phyloP scores from a whole-genome alignment of 352 stramenopile species.

The Phytophthora megakarya region DNA sequence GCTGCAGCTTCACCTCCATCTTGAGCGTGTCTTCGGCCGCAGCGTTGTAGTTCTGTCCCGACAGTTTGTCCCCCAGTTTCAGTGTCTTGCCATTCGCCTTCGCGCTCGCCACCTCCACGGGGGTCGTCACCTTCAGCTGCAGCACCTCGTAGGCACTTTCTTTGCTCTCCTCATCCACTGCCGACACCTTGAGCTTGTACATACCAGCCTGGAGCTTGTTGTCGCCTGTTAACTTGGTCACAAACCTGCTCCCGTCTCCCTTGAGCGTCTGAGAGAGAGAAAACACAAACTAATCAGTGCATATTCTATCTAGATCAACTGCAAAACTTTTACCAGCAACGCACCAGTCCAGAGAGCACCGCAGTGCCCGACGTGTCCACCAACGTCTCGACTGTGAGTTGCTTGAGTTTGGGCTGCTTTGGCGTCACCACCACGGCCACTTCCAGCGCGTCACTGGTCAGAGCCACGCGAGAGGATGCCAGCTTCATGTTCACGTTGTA shows the following conservation, averaged over 20 bases:
- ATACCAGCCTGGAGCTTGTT: slow-evolving; percentile 61
- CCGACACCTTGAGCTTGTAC: slow-evolving; percentile 85
- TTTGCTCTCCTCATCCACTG: slow-evolving; percentile 45
- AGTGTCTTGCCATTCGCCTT: slow-evolving; percentile 63
- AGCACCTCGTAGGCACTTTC: slow-evolving; percentile 63
- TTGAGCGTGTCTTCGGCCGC: too few relatives aligned
- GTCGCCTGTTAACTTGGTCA: slow-evolving; percentile 44
- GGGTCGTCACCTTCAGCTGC: slow-evolving; percentile 76
- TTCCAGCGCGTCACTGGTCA: slow-evolving; percentile 47
- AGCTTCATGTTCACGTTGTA: slow-evolving; percentile 51
- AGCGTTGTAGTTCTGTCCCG: slow-evolving; percentile 58
- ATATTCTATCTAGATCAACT: neutral
- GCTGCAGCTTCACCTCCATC: too few relatives aligned
- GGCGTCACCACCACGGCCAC: slow-evolving; percentile 62
- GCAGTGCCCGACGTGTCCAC: slow-evolving; percentile 66
- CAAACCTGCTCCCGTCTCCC: slow-evolving; percentile 67
- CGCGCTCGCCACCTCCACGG: slow-evolving; percentile 58
- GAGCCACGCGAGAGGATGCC: slow-evolving; percentile 50
- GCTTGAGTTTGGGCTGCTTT: slow-evolving; percentile 54
- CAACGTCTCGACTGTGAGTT: slow-evolving; percentile 69
- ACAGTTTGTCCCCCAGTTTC: slow-evolving; percentile 56
- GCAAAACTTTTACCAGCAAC: slow-evolving; percentile 1
- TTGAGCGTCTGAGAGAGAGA: slow-evolving; percentile 49
- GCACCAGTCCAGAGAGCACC: slow-evolving; percentile 64
- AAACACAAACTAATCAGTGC: slow-evolving; percentile 1